Evolutionary conservation across 1,284 basidiomycete genomes (phyloP).

Genomic region (Rhodotorula sp.): DNA sequence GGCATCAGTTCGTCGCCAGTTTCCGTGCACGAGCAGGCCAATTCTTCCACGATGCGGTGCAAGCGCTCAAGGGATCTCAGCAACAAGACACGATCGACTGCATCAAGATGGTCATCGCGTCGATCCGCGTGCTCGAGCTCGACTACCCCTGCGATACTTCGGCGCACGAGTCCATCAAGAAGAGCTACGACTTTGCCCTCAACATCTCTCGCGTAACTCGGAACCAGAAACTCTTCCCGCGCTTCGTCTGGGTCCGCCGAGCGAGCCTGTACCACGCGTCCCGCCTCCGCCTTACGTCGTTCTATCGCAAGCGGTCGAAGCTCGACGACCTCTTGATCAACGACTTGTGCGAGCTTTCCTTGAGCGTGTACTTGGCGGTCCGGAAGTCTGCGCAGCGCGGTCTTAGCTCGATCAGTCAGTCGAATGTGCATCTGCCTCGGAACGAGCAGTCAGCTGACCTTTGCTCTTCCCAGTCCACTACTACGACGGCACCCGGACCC

Average conservation of each 20-base stretch:
- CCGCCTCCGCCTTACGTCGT: conserved; percentile 66
- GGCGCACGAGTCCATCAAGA: conserved; percentile 37
- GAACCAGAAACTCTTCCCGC: conserved; percentile 48
- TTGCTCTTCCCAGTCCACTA: conserved; percentile 54
- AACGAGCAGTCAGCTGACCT: conserved; percentile 4
- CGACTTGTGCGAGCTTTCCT: conserved; percentile 76
- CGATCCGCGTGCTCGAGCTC: conserved; percentile 71
- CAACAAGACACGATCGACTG: conserved; percentile 90
- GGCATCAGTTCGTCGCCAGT: conserved; percentile 64
- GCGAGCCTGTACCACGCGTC: conserved; percentile 64
- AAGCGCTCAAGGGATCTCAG: conserved; percentile 52
- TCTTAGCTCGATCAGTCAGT: conserved; percentile 66
- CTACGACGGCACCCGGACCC: conserved; percentile 73
- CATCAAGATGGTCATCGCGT: conserved; percentile 59
- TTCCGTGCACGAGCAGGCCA: conserved; percentile 69
- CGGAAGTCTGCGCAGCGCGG: conserved; percentile 69
- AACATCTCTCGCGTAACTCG: conserved; percentile 43
- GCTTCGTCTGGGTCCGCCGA: conserved; percentile 71
- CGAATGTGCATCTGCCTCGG: neutral
- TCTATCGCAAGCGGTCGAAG: conserved; percentile 75
- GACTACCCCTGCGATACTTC: conserved; percentile 61
- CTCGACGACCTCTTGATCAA: conserved; percentile 75
- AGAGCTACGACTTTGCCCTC: conserved; percentile 43
- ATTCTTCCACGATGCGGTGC: conserved; percentile 67
- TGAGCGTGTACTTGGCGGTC: conserved; percentile 79